Evolutionary conservation across 768 basidiomycete genomes (phyloP), one percentile per base, ranked within the genome.

Genomic region (Asterophora lycoperdoides): DNA sequence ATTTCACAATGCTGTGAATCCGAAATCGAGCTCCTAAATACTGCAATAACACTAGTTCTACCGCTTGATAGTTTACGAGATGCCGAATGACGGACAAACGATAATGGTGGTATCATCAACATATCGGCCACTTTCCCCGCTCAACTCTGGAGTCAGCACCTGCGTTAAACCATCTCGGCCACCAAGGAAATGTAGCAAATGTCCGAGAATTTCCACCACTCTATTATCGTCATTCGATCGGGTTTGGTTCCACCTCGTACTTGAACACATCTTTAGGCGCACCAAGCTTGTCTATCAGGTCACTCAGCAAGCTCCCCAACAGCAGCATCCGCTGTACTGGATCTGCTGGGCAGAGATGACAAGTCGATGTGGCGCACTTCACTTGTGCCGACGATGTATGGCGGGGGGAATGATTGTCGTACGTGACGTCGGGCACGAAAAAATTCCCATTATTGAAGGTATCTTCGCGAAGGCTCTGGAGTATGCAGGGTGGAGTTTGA

Each of bases 131-230:
- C 49, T 56, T 23, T 56, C 49, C 28, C 49, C 48, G 18, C 34
- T 46, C 4, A 51, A 41, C 14, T 41, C 46, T 3, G 56, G 49
- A 32, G 38, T 47, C 41, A 52, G 41, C 5, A 52, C 51, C 40
- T 57, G 44, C 19, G 14, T 39, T 41, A 57, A 41, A 8, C 53
- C 43, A 34, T 57, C 56, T 17, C 42, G 26, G 14, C 56, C 56
- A 35, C 46, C 55, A 34, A 57, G 56, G 17, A 57, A 48, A 29
- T 57, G 54, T 29, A 57, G 56, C 23, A 57, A 48, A 29, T 57
- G 54, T 10, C 52, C 56, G 11, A 57, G 47, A 11, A 57, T 13
- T 17, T 57, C 53, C n/a, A 57, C 53, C 9, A 47, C 53, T 13
- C 56, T 35, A 34, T 57, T 57, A 13, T 49, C 53, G 18, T 46